These are phyloP conservation scores for Saturnispora hagleri DNA, from an alignment of 805 yeast species.

Conservation along the genomic window DNA sequence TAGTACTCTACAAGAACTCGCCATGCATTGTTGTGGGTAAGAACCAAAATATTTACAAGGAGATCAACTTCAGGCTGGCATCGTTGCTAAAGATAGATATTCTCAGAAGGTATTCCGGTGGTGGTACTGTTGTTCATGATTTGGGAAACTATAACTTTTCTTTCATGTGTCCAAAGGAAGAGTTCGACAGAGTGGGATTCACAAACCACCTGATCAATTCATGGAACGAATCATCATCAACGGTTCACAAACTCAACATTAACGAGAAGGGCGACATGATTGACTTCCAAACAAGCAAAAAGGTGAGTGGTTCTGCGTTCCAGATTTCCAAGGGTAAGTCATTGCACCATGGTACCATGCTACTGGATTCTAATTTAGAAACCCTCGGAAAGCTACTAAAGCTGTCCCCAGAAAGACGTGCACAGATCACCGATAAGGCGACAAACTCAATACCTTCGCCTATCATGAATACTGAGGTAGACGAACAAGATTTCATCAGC, in stretches of 20 bases:
- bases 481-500: conserved; percentile 36
- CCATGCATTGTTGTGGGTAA: conserved; percentile 93
- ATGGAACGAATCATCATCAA: conserved; percentile 16
- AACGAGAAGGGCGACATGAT: conserved; percentile 79
- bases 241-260: conserved; percentile 30
- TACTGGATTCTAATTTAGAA: conserved; percentile 57
- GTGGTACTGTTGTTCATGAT: conserved; percentile 97
- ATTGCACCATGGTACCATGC: conserved; percentile 95
- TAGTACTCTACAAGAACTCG: conserved; percentile 65
- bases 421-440: conserved; percentile 20
- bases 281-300: conserved; percentile 34
- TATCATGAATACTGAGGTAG: conserved; percentile 57
- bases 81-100: conserved; percentile 48
- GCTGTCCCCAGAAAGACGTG: conserved; percentile 14
- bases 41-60: conserved; percentile 93
- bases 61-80: conserved; percentile 54
- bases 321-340: conserved; percentile 74
- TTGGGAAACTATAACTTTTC: conserved; percentile 81
- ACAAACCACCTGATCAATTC: conserved; percentile 22
- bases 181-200: conserved; percentile 53
- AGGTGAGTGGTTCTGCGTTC: conserved; percentile 90
- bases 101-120: conserved; percentile 79
- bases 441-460: conserved; percentile 75
- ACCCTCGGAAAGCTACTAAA: conserved; percentile 51
- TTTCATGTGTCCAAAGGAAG: conserved; percentile 51